Evolutionary conservation across 331 rosid species (phyloP), one percentile per base, ranked within the genome.

Genomic region (Quercus lobata): DNA sequence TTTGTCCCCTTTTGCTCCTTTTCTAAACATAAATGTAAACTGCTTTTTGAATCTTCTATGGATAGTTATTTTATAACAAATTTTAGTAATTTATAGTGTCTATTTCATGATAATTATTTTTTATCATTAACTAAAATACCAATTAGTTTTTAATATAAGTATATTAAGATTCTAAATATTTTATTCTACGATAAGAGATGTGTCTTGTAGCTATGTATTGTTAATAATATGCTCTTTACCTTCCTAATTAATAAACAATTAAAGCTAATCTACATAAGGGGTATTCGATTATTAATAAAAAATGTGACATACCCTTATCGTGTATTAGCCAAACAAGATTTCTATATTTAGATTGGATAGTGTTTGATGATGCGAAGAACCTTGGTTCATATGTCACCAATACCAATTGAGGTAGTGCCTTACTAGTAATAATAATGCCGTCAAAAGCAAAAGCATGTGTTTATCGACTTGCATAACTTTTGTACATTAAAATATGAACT

Each of bases 301-400:
- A 22, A 66, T 73, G 76, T 58, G 74, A 49, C 72, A 79, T 35
- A 1, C 34, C 75, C 86, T 86, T 80, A 88, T 87, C 89, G 54
- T 70, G 76, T 74, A 74, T 73, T 76, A 74, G 3, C 88, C 79
- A 63, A 85, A 35, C 76, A 79, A 78, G 63, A 21, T 77, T 77
- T 73, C 76, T 14, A 69, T 32, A 57, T 24, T 32, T 62, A 69
- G 70, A 41, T 74, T 54, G 72, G 79, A 71, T 69, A 17, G 32
- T 69, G 76, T 80, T 73, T 12, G 52, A 75, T 18, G 75, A 60
- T 58, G 55, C 54, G 81, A 76, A 32, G 57, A 74, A 15, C 74
- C 78, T 76, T 76, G 71, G 62, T 71, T 73, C 80, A 49, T 76
- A 53, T 76, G 77, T 90, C 73, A 72, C 72, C 74, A 57, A 83